These are phyloP conservation scores for Cryptococcus floricola DNA, from an alignment of 1,284 basidiomycete species.

Conservation along the genomic window DNA sequence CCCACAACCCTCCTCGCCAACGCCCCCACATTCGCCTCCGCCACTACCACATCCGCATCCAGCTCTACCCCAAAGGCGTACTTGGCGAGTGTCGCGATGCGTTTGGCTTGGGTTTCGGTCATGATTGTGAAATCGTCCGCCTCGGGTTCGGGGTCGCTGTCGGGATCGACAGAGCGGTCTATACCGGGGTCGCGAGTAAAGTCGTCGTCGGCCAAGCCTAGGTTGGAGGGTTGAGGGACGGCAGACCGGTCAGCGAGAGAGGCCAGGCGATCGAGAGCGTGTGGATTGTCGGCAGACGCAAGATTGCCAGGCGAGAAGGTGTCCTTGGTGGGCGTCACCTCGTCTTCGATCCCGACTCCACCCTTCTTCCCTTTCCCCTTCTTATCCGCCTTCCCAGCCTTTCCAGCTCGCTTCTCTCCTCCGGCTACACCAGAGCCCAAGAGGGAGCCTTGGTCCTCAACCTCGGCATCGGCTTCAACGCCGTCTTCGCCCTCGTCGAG, in stretches of 20 bases:
- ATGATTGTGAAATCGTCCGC: constrained; percentile 93
- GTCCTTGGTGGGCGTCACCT: neutral
- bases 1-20: constrained; percentile 79
- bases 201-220: no score
- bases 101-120: constrained; percentile 79
- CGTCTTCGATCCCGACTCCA: neutral
- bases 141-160: constrained; percentile 51
- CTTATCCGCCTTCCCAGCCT: neutral
- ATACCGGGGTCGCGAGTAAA: neutral
- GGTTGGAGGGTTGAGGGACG: neutral
- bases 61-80: constrained; percentile 84
- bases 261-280: neutral
- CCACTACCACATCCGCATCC: constrained; percentile 81
- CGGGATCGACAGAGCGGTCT: neutral
- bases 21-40: constrained; percentile 81
- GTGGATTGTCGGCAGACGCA: neutral
- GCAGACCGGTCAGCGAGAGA: neutral
- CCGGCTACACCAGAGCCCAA: no score
- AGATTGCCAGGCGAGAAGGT: neutral
- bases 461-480: constrained; percentile 3
- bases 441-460: neutral
- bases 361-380: neutral
- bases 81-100: constrained; percentile 73
- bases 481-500: neutral
- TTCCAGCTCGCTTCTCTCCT: neutral